Conservation (phyloP, 768 basidiomycete species). For the Amanita rubescens region DNA sequence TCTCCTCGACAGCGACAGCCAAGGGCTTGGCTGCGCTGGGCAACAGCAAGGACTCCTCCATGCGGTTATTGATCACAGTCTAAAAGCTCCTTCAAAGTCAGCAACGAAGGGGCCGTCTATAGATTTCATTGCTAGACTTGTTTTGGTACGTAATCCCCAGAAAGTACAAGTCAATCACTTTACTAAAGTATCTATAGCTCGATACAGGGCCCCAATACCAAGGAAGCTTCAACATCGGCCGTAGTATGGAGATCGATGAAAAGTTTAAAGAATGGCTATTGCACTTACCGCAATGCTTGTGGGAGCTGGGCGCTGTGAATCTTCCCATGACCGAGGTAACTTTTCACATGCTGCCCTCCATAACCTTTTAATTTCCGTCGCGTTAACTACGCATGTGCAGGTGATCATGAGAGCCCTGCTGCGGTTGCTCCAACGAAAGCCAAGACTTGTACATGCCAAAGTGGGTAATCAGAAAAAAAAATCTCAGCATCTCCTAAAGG, state of each 20-base stretch:
- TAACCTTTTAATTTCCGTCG: not conserved
- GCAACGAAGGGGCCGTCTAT: slow-evolving; percentile 59
- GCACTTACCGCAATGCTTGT: slow-evolving; percentile 73
- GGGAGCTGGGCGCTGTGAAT: slow-evolving; percentile 71
- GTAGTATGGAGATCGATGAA: slow-evolving; percentile 18
- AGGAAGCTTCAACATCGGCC: slow-evolving; percentile 38
- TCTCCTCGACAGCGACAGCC: slow-evolving; percentile 31
- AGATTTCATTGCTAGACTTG: slow-evolving; percentile 66
- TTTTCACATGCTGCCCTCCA: not conserved
- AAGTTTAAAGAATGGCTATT: slow-evolving; percentile 59
- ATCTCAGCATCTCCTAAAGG: not conserved
- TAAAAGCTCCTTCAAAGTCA: slow-evolving; percentile 49
- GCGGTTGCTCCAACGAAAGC: slow-evolving; percentile 49
- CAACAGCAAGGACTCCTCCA: slow-evolving; percentile 31
- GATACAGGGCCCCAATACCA: slow-evolving; percentile 46
- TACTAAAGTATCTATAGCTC: slow-evolving; percentile 36
- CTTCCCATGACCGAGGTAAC: slow-evolving; percentile 52
- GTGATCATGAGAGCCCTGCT: slow-evolving; percentile 58
- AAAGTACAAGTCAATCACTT: not conserved
- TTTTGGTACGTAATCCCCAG: slow-evolving; percentile 40
- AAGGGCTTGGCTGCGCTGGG: slow-evolving; percentile 8
- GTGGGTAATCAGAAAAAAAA: slow-evolving; percentile 28
- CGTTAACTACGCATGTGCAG: slow-evolving; percentile 22
- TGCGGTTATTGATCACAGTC: slow-evolving; percentile 62
- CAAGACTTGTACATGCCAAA: slow-evolving; percentile 33